phyloP scores from a whole-genome alignment of 805 yeast species.

The Saitoella complicata region DNA sequence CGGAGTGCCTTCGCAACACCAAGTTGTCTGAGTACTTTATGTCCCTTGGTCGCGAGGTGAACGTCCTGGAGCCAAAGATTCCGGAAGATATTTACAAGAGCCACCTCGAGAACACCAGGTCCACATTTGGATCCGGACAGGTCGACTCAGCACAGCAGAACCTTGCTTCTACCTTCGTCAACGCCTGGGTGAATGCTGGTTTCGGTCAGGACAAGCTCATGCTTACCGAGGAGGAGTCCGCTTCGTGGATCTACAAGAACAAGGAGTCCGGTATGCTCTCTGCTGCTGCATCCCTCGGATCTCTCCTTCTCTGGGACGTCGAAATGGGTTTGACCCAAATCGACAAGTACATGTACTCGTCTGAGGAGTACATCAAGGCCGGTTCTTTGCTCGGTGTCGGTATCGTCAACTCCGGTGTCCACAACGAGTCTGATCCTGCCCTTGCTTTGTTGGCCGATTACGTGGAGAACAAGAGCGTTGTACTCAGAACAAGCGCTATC shows the following conservation, averaged over 20 bases:
- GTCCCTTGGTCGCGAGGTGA: constrained; percentile 73
- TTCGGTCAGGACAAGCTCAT: constrained; percentile 72
- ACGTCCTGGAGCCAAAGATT: constrained; percentile 72
- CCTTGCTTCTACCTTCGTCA: constrained; percentile 86
- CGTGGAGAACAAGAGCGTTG: constrained; percentile 44
- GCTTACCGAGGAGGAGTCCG: constrained; percentile 48
- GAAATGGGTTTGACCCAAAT: constrained; percentile 77
- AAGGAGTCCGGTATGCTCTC: constrained; percentile 83
- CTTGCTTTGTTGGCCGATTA: constrained; percentile 68
- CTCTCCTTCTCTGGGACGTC: constrained; percentile 80
- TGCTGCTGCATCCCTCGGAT: constrained; percentile 81
- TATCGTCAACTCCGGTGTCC: constrained; percentile 77
- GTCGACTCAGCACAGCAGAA: constrained; percentile 90
- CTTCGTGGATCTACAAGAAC: constrained; percentile 79
- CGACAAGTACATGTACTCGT: constrained; percentile 75
- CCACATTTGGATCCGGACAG: constrained; percentile 33
- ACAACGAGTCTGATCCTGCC: constrained; percentile 91
- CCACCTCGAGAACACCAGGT: constrained; percentile 60
- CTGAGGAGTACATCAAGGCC: constrained; percentile 77
- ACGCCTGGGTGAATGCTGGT: constrained; percentile 80
- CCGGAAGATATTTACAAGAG: constrained; percentile 92
- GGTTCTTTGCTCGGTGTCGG: constrained; percentile 96
- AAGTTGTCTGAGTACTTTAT: constrained; percentile 62
- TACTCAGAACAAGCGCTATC: constrained; percentile 64
- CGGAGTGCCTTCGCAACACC: constrained; percentile 69